These are phyloP conservation scores for Colletotrichum tropicale DNA, from an alignment of 2,329 filamentous ascomycete genomes.

Conservation along the genomic window DNA sequence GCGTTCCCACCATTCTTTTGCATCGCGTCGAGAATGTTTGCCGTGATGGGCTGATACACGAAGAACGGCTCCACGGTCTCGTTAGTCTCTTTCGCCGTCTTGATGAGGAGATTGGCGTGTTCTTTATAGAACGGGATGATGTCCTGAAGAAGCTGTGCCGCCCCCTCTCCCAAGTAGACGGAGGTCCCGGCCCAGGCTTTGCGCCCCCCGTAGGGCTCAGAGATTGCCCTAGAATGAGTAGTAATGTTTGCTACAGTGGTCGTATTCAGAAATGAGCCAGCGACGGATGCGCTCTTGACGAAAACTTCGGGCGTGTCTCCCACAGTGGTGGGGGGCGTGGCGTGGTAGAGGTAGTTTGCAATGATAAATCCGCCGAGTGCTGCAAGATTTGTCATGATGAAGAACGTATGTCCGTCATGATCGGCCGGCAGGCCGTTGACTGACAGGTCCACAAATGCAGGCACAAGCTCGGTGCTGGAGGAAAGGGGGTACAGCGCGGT, in stretches of 20 bases:
- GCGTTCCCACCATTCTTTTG: constrained; percentile 44
- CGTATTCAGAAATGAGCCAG: constrained; percentile 22
- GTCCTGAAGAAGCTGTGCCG: constrained; percentile 26
- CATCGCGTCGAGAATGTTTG: constrained; percentile 34
- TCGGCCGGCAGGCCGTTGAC: constrained; percentile 22
- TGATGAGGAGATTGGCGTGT: constrained; percentile 16
- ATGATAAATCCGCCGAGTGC: constrained; percentile 3
- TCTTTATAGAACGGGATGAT: constrained; percentile 28
- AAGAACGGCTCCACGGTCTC: constrained; percentile 24
- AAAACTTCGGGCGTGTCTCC: constrained; percentile 26
- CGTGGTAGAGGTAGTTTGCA: constrained; percentile 21
- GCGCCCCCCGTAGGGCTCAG: constrained; percentile 26
- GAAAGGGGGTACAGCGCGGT: constrained; percentile 21
- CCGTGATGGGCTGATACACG: constrained; percentile 42
- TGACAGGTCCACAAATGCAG: constrained; percentile 12
- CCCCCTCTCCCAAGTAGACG: neutral
- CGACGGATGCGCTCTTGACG: constrained; percentile 23
- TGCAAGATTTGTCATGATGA: constrained; percentile 16
- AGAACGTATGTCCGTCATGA: constrained; percentile 25
- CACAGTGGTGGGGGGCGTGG: neutral
- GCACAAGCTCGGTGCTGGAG: constrained; percentile 18
- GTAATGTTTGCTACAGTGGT: constrained; percentile 28
- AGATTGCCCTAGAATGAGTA: constrained; percentile 25
- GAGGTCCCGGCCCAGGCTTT: constrained; percentile 13
- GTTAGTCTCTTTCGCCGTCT: constrained; percentile 1